Evolutionary conservation across 768 basidiomycete species (phyloP), one percentile per base, ranked within the genome.

Genomic region (Podaxis carcinomalis): DNA sequence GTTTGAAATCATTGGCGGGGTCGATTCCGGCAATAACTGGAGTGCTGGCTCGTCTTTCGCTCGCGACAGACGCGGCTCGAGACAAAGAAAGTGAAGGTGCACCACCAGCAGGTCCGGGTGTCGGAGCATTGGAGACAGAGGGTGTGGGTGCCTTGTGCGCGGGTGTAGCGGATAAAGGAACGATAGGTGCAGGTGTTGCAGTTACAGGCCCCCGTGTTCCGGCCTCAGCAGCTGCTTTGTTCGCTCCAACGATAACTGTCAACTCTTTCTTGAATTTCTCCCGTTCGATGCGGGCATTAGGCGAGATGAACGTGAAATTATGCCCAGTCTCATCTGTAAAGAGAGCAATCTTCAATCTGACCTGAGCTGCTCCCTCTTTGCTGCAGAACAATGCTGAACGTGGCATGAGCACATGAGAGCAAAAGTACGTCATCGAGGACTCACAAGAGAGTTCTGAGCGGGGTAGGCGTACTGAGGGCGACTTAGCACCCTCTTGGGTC

Each of bases 191-290:
- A 40, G 62, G 49, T 35, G 47, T 35, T 9, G 62, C 39, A 9
- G 57, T n/a, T 46, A 61, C 36, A 16, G 63, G 50, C 50, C 35
- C 37, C 39, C 46, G 32, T 39, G 28, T 46, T 50, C 62, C 57
- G 51, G 49, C n/a, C 74, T 77, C 27, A 70, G 68, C 47, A 37
- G 74, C 72, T 49, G 76, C 78, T 57, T 87, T 83, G 74, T 94
- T 94, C 54, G 82, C 83, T 65, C 84, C 82, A 63, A 95, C 90
- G 70, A 93, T 88, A 56, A 78, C 79, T 6, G 89, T 90, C 59
- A 94, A 77, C 69, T 90, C 88, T 44, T 78, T 77, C 77, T 94
- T 94, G 82, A 94, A 93, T 65, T 79, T 79, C 74, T 93, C 92
- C 66, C 93, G 83, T 69, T 95, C 93, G 27, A 76, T 68, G 58